Percentiles rank a stretch among this genome's conserved stretches.
Conservation (phyloP, 1,139 yeast genomes). For the Sporopachydermia cereana region DNA sequence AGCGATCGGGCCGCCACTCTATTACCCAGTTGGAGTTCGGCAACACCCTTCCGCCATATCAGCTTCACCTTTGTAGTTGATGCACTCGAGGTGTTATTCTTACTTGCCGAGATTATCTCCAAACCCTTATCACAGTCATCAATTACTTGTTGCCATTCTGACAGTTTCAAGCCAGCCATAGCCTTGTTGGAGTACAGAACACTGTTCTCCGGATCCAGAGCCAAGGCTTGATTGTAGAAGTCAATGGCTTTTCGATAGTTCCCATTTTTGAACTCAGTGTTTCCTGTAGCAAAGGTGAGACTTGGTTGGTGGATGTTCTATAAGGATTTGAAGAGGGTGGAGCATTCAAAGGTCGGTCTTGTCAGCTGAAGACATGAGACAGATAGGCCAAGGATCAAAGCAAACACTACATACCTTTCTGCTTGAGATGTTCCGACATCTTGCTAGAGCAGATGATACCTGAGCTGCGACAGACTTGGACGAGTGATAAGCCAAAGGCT, state of each 20-base stretch:
- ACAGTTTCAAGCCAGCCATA: conserved; percentile 50
- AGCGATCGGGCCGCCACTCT: conserved; percentile 24
- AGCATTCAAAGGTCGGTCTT: too few relatives aligned
- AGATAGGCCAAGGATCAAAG: too few relatives aligned
- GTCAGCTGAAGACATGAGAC: too few relatives aligned
- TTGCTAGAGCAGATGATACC: too few relatives aligned
- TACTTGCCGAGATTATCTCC: conserved; percentile 22
- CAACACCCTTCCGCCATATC: conserved; percentile 44
- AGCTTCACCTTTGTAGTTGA: conserved; percentile 35
- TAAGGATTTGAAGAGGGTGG: too few relatives aligned
- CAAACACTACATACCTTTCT: too few relatives aligned
- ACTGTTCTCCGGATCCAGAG: conserved; percentile 25
- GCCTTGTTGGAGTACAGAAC: conserved; percentile 68
- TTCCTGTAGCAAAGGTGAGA: conserved; percentile 24
- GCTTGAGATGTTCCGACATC: too few relatives aligned
- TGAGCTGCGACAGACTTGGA: too few relatives aligned
- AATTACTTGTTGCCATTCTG: conserved; percentile 45
- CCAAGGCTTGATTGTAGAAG: conserved; percentile 26
- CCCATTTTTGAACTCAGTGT: conserved; percentile 26
- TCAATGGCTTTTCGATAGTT: conserved; percentile 25
- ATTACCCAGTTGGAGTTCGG: conserved; percentile 29
- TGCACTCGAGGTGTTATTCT: background rate
- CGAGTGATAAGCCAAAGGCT: too few relatives aligned
- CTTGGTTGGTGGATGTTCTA: too few relatives aligned
- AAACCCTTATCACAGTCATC: conserved; percentile 52